Evolutionary conservation across 768 basidiomycete genomes (phyloP).

Genomic region (Trametes villosa): DNA sequence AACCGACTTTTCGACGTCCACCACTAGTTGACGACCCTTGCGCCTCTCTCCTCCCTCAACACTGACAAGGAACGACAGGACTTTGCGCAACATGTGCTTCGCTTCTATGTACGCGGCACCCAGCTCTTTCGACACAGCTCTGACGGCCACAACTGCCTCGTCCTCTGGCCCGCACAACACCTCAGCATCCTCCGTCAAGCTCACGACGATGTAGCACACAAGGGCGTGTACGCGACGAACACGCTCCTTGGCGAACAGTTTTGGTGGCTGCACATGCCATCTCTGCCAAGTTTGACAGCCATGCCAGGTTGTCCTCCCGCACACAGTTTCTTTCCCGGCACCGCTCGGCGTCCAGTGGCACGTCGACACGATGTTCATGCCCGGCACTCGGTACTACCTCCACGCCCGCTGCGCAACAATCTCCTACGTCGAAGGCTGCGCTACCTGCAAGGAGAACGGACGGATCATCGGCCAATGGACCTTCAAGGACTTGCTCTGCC

Average conservation of each 20-base stretch:
- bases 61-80: background rate
- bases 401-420: constrained; percentile 43
- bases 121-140: constrained; percentile 22
- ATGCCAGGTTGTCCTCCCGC: constrained; percentile 30
- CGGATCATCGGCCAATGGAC: constrained; percentile 36
- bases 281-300: constrained; percentile 40
- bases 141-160: constrained; percentile 23
- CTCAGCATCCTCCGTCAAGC: constrained; percentile 13
- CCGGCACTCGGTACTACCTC: constrained; percentile 40
- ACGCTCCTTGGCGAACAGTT: constrained; percentile 21
- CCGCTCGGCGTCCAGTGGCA: constrained; percentile 41
- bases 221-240: constrained; percentile 19
- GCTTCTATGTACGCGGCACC: background rate
- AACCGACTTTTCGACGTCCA: background rate
- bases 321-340: constrained; percentile 25
- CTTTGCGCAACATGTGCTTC: background rate
- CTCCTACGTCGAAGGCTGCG: constrained; percentile 37
- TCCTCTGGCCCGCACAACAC: constrained; percentile 11
- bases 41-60: background rate
- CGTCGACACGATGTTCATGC: constrained; percentile 49
- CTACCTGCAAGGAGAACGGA: constrained; percentile 36
- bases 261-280: constrained; percentile 42
- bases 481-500: constrained; percentile 42
- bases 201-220: constrained; percentile 31
- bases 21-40: background rate